A percentile compares a stretch with the other conserved stretches of the same genome.
These are phyloP conservation scores for Betula pendula DNA, from an alignment of 306 rosid species.

Conservation along the genomic window DNA sequence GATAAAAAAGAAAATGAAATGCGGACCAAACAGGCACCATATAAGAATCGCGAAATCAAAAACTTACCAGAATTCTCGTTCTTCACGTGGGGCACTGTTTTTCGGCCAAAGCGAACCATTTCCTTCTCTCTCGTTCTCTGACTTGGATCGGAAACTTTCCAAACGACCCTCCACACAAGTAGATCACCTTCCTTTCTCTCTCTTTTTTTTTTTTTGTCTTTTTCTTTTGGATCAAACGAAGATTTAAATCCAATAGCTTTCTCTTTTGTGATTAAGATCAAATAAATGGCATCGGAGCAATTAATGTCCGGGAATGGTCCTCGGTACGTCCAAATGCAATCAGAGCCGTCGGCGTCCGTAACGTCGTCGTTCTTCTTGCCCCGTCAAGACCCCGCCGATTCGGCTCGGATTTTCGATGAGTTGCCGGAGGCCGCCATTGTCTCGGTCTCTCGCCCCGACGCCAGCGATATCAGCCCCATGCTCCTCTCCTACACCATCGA, in stretches of 20 bases:
- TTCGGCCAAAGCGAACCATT: background rate
- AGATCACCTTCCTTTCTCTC: background rate
- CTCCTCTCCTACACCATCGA: slow-evolving; percentile 87
- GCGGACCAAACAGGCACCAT: background rate
- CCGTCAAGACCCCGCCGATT: slow-evolving; percentile 47
- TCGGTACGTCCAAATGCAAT: slow-evolving; percentile 70
- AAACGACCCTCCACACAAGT: background rate
- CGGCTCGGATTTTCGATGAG: slow-evolving; percentile 75
- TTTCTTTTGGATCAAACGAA: background rate
- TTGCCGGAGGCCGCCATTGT: slow-evolving; percentile 73
- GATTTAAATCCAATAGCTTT: background rate
- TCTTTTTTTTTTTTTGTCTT: background rate
- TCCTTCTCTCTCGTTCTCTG: slow-evolving; percentile 9
- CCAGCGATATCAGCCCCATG: slow-evolving; percentile 85
- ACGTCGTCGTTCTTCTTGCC: slow-evolving; percentile 44
- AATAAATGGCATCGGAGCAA: slow-evolving; percentile 69
- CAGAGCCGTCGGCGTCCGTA: slow-evolving; percentile 51
- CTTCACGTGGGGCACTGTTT: background rate
- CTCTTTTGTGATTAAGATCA: background rate
- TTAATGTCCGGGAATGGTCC: slow-evolving; percentile 54
- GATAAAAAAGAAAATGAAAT: background rate
- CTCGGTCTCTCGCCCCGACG: slow-evolving; percentile 95
- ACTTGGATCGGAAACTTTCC: background rate
- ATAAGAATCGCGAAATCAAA: background rate
- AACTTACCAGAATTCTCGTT: background rate